These are phyloP conservation scores for Perkinsus chesapeaki DNA, from an alignment of 169 alveolate species.

Conservation along the genomic window DNA sequence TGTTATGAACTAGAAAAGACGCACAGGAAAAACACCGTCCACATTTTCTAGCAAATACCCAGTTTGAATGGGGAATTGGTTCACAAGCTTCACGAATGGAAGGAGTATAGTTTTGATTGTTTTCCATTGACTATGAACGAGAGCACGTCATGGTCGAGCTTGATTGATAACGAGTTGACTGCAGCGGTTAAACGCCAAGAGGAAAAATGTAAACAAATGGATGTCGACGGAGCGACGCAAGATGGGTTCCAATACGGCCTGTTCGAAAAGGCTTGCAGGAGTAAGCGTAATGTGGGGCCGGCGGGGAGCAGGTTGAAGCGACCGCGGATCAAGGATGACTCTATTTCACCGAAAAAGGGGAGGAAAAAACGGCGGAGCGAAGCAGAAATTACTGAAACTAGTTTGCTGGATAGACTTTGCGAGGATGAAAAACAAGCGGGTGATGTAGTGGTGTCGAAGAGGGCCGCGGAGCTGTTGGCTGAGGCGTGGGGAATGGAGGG, in stretches of 20 bases:
- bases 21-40: no score
- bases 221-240: neutral
- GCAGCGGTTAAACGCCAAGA: neutral
- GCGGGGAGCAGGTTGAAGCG: neutral
- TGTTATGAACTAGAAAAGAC: no score
- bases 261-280: neutral
- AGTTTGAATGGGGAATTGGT: neutral
- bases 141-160: neutral
- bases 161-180: neutral
- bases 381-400: neutral
- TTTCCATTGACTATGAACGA: neutral
- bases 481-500: neutral
- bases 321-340: neutral
- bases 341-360: neutral
- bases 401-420: neutral
- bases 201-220: neutral
- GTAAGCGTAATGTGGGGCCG: neutral
- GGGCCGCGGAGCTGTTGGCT: neutral
- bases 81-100: neutral
- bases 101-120: neutral
- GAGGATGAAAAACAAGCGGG: neutral
- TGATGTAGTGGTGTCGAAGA: neutral
- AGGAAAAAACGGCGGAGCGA: neutral
- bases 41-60: no score
- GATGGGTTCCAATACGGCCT: neutral